Base-by-base conservation (phyloP, 352 stramenopile species). In the Aphanomyces astaci region DNA sequence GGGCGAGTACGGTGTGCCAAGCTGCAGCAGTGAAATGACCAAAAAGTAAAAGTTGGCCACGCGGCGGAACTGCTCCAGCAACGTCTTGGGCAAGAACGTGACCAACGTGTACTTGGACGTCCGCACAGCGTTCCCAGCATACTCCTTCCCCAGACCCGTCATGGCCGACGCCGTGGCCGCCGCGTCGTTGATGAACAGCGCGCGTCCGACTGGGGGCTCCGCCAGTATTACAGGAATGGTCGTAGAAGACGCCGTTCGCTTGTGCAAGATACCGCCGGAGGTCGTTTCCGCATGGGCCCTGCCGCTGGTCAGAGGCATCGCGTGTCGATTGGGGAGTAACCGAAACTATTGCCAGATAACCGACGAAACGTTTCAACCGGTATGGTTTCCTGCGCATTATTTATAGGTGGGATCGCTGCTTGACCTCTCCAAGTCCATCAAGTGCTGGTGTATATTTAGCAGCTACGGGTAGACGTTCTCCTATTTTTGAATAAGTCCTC, bases 21-120 rank as follows among this genome's bases (percentile, higher is more conserved):
- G 76, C 80, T 98, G 97, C 40, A 99, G 81, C 28, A 96, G 70
- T 4, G 93, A 97, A 51, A 99, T 96, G 70, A 97, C 78, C 22
- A 98, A 76, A 64, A 99, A 99, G 78, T 98, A 98, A 66, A 98
- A 89, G 71, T 99, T 99, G 11, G 92, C 95, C 69, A 98, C 87
- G 32, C 92, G 84, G 33, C 94, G 88, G 77, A 98, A 98, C 78
- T 98, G 96, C 71, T 98, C 92, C 32, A 95, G 88, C 53, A 98
- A 85, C 39, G 92, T 95, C 81, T 98, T 89, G 48, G 96, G 95
- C 39, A 99, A 71, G 71, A 99, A 99, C 39, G 89, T 98, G 30
- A 97, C 53, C 3, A 95, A 11, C 17, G 94, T 96, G 78, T 98
- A 99, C 79, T 97, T 98, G 77, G 86, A 93, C 32, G 92, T 97